Percentiles rank a stretch among this genome's conserved stretches.
These are phyloP conservation scores for Gigaspora rosea DNA, from an alignment of 192 early-diverging fungal genomes.

Conservation along the genomic window DNA sequence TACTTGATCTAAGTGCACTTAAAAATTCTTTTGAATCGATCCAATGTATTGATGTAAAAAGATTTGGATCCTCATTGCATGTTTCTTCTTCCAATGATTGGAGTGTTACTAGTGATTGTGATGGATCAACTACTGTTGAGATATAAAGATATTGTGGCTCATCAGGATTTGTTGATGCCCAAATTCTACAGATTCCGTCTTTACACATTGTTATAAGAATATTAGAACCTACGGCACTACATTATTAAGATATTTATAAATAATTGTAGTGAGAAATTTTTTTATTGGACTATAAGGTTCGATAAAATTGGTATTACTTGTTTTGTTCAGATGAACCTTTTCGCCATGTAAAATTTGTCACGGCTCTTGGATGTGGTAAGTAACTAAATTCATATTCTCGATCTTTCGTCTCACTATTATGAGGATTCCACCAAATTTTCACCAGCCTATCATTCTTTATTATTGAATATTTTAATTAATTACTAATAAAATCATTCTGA, in stretches of 20 bases:
- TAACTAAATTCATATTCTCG: constrained; percentile 56
- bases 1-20: constrained; percentile 39
- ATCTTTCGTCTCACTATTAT: constrained; percentile 15
- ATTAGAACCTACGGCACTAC: constrained; percentile 4
- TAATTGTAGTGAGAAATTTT: constrained; percentile 20
- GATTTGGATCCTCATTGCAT: constrained; percentile 26
- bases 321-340: constrained; percentile 26
- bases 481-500: background rate
- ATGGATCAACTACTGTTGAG: constrained; percentile 69
- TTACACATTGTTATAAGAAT: constrained; percentile 67
- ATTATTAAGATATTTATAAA: background rate
- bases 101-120: constrained; percentile 52
- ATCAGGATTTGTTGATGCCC: constrained; percentile 57
- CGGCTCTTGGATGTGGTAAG: constrained; percentile 64
- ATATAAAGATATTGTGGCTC: constrained; percentile 62
- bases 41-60: constrained; percentile 60
- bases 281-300: background rate
- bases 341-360: constrained; percentile 69
- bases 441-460: constrained; percentile 62
- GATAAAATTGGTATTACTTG: background rate
- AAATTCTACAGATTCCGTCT: constrained; percentile 73
- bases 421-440: constrained; percentile 61
- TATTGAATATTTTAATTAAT: background rate
- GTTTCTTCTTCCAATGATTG: constrained; percentile 22
- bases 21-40: constrained; percentile 57